phyloP scores from a whole-genome alignment of 2,329 filamentous ascomycete genomes.

The Colletotrichum godetiae region DNA sequence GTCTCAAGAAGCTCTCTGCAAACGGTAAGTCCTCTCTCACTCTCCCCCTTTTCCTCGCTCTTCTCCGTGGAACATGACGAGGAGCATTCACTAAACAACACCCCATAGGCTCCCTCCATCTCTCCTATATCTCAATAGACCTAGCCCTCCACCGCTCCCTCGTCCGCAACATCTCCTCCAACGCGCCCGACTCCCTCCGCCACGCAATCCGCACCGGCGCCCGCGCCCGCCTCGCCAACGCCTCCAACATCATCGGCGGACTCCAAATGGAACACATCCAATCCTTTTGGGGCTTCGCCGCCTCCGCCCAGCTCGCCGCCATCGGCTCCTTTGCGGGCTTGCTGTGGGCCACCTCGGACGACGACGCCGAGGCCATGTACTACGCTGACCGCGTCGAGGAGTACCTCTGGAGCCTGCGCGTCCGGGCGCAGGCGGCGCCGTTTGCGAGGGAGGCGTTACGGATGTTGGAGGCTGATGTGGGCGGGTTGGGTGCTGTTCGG shows the following conservation, averaged over 20 bases:
- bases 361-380: conserved; percentile 51
- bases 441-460: conserved; percentile 53
- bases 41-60: conserved; percentile 21
- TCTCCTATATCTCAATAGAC: conserved; percentile 63
- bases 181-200: conserved; percentile 44
- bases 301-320: conserved; percentile 55
- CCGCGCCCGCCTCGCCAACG: conserved; percentile 50
- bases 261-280: conserved; percentile 58
- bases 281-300: conserved; percentile 58
- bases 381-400: conserved; percentile 53
- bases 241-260: conserved; percentile 53
- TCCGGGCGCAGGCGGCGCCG: conserved; percentile 50
- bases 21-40: conserved; percentile 37
- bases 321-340: conserved; percentile 55
- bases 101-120: conserved; percentile 56
- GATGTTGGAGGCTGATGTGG: conserved; percentile 46
- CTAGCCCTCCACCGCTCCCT: conserved; percentile 63
- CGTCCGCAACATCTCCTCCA: conserved; percentile 53
- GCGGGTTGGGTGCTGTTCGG: conserved; percentile 31
- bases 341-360: conserved; percentile 52
- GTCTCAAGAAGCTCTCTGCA: conserved; percentile 53
- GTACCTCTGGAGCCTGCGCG: conserved; percentile 54
- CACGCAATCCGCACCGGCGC: conserved; percentile 50
- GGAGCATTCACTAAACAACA: conserved; percentile 37
- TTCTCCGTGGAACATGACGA: background rate